Base-by-base conservation (phyloP, 306 rosid genomes). In the Clitoria ternatea region DNA sequence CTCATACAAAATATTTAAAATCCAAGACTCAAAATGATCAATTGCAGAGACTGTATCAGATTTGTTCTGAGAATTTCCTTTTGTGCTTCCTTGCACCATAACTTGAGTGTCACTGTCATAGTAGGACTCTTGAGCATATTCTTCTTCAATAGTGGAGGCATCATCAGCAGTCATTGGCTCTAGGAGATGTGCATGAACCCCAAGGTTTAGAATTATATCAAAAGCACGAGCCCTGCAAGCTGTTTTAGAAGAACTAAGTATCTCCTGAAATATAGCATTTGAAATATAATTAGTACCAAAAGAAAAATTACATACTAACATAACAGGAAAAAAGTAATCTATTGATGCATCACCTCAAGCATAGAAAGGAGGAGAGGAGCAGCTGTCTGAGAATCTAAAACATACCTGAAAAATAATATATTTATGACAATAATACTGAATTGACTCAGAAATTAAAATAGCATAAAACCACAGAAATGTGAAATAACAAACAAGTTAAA, bases 321-420 rank as follows among this genome's bases (percentile, higher is more conserved):
- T 37, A 10, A 24, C 36, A 24, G 37, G 36, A 50, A 49, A 57
- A 39, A 32, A n/a, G 69, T 14, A 33, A 27, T 40, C 11, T 50
- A 75, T 50, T 69, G 45, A 79, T 54, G 67, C 74, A 80, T 82
- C 82, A 95, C 99, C 99, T 91, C 82, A 69, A 95, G 96, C 99
- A 95, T 91, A 75, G 92, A 91, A 75, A 95, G 91, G 74, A 97
- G 85, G 80, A 95, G 96, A 79, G 99, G 99, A 79, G 97, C 97
- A 80, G 99, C 99, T 29, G 89, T 85, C 77, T 69, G 86, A 53
- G 96, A 82, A 86, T 95, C 92, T 71, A 81, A 82, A 77, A 95
- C 97, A 83, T 91, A 95, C 99, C 99, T 95, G 52, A 77, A 83
- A 78, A 66, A 78, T 33, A 77, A 78, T 55, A 55, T 43, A 66